These are phyloP conservation scores for Dissoconium aciculare DNA, from an alignment of 2,329 filamentous ascomycete species.

Conservation along the genomic window DNA sequence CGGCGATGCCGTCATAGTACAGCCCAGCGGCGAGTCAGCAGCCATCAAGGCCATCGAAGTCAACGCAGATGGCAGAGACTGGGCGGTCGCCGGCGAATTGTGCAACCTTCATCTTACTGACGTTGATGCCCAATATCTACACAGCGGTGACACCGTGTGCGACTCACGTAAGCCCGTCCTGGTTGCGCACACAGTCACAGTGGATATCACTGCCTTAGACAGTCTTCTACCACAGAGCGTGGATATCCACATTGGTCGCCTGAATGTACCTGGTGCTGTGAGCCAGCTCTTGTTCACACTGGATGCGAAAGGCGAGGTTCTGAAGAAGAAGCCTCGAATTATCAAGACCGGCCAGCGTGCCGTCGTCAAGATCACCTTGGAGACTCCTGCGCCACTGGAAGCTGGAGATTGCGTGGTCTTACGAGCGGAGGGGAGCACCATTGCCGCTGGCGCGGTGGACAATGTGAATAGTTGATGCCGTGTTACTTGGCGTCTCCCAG, in stretches of 20 bases:
- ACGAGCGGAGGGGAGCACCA: conserved; percentile 63
- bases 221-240: conserved; percentile 77
- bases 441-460: conserved; percentile 70
- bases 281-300: conserved; percentile 55
- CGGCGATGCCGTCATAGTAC: conserved; percentile 63
- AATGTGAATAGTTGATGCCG: conserved; percentile 6
- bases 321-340: conserved; percentile 74
- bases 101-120: conserved; percentile 68
- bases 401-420: conserved; percentile 66
- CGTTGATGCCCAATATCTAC: conserved; percentile 63
- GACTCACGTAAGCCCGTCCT: conserved; percentile 44
- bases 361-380: conserved; percentile 42
- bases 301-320: conserved; percentile 55
- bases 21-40: conserved; percentile 69
- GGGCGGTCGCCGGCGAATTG: conserved; percentile 87
- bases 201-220: conserved; percentile 80
- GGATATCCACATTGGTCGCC: conserved; percentile 71
- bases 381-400: conserved; percentile 69
- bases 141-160: conserved; percentile 73
- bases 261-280: conserved; percentile 66
- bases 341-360: conserved; percentile 67
- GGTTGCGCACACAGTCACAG: conserved; percentile 58
- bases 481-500: no score
- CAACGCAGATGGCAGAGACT: conserved; percentile 58
- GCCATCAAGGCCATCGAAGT: conserved; percentile 69